Evolutionary conservation across 148 eudicot genomes (phyloP), one percentile per base, ranked within the genome.

Genomic region (Fagopyrum homotropicum): DNA sequence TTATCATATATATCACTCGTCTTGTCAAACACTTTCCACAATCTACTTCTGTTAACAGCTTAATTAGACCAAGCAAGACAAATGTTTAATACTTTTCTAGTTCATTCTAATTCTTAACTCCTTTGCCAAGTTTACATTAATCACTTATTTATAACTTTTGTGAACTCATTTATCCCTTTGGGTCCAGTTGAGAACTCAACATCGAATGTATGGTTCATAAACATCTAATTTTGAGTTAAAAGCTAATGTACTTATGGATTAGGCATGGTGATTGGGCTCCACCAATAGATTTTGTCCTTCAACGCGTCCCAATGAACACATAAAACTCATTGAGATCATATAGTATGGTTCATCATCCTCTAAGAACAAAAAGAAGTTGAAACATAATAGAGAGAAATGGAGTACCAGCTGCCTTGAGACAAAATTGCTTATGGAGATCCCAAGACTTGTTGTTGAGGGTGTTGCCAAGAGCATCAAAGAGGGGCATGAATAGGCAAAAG

Each of bases 401-500:
- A 46, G 1, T 46, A 49, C n/a, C 72, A 89, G 96, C 92, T 85
- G 89, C 77, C 72, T 88, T 76, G 55, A 77, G 9, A 77, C 87
- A 77, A 19, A 80, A 76, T 48, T 87, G 64, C 73, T 83, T 85
- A 29, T 91, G 98, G 22, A 88, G 69, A 26, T 83, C 85, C 98
- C 98, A 93, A 19, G 98, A 91, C 45, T 86, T 88, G 72, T 8
- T 49, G 80, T 88, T 89, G 70, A 91, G 81, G 22, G 97, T 93
- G 45, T 89, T 86, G 44, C 98, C 92, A 68, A 93, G 51, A 19
- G 79, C 76, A 86, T 93, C 98, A 73, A 72, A 93, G 45, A 93
- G 77, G 5, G 98, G 98, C 97, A 93, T 91, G 78, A 93, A 93
- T 19, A 93, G 87, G 80, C 98, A 93, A 77, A 78, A 91, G 77